Evolutionary conservation across 768 basidiomycete genomes (phyloP).

Genomic region (Ramaria rubella): DNA sequence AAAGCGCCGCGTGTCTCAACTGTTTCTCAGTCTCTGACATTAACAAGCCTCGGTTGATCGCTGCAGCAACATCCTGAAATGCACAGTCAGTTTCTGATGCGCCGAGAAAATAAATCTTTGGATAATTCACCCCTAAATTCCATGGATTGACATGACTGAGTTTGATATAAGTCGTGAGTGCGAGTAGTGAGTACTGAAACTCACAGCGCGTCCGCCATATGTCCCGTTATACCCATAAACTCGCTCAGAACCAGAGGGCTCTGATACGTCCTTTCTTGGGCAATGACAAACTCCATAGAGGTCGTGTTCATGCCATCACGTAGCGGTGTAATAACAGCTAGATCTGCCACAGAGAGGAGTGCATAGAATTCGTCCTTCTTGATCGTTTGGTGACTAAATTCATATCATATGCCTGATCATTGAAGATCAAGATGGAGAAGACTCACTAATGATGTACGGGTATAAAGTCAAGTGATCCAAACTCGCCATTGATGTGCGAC

Average conservation of each 20-base stretch:
- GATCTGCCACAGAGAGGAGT: constrained; percentile 83
- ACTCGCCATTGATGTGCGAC: constrained; percentile 92
- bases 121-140: constrained; percentile 71
- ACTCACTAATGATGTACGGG: constrained; percentile 97
- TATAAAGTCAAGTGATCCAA: constrained; percentile 89
- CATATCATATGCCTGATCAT: background rate
- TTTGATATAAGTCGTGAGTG: background rate
- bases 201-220: constrained; percentile 75
- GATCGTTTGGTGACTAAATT: constrained; percentile 82
- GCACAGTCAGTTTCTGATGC: background rate
- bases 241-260: constrained; percentile 89
- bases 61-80: constrained; percentile 71
- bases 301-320: constrained; percentile 99
- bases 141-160: constrained; percentile 79
- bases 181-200: background rate
- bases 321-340: constrained; percentile 91
- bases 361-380: constrained; percentile 99
- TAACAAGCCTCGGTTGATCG: constrained; percentile 80
- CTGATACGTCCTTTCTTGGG: constrained; percentile 78
- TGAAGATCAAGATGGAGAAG: no score
- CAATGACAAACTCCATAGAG: constrained; percentile 95
- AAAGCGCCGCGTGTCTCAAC: constrained; percentile 63
- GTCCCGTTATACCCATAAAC: constrained; percentile 95
- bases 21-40: constrained; percentile 78
- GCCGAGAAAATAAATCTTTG: background rate